phyloP scores from a whole-genome alignment of 2,329 filamentous ascomycete species.

The Xylaria sp. region DNA sequence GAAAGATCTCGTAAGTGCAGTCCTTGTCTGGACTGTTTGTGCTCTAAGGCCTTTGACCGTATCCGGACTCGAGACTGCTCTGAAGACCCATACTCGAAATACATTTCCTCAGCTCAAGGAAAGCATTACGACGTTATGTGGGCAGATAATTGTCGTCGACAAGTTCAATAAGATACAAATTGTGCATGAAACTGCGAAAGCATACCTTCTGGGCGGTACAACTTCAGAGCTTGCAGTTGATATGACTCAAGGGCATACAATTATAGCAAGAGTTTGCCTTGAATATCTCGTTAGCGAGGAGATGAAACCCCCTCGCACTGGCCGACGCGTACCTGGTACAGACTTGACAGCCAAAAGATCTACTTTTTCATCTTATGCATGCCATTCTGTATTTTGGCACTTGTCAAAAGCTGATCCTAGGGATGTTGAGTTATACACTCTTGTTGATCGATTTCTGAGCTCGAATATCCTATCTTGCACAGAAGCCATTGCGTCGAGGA shows the following conservation, averaged over 20 bases:
- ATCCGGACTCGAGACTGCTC: slow-evolving; percentile 8
- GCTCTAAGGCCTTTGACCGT: slow-evolving; percentile 5
- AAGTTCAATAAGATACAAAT: slow-evolving; percentile 16
- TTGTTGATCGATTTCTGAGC: slow-evolving; percentile 2
- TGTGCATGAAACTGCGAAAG: slow-evolving; percentile 17
- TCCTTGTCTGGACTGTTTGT: slow-evolving; percentile 12
- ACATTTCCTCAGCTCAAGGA: slow-evolving; percentile 11
- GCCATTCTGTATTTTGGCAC: not conserved
- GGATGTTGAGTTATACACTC: not conserved
- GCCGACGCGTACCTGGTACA: not conserved
- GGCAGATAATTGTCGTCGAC: slow-evolving; percentile 13
- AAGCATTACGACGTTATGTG: slow-evolving; percentile 15
- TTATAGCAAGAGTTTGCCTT: slow-evolving; percentile 12
- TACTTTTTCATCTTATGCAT: slow-evolving; percentile 9
- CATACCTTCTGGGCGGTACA: slow-evolving; percentile 4
- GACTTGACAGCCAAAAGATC: not conserved
- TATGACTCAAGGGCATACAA: not conserved
- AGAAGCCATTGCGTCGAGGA: not conserved
- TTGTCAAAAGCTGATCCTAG: slow-evolving; percentile 14
- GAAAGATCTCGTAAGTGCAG: not conserved
- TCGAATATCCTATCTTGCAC: slow-evolving; percentile 12
- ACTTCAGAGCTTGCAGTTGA: slow-evolving; percentile 15
- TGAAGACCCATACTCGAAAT: not conserved
- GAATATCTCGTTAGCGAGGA: not conserved
- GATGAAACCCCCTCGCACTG: slow-evolving; percentile 14